Evolutionary conservation across 768 basidiomycete genomes (phyloP), one percentile per base, ranked within the genome.

Genomic region (Rhizopogon vulgaris): DNA sequence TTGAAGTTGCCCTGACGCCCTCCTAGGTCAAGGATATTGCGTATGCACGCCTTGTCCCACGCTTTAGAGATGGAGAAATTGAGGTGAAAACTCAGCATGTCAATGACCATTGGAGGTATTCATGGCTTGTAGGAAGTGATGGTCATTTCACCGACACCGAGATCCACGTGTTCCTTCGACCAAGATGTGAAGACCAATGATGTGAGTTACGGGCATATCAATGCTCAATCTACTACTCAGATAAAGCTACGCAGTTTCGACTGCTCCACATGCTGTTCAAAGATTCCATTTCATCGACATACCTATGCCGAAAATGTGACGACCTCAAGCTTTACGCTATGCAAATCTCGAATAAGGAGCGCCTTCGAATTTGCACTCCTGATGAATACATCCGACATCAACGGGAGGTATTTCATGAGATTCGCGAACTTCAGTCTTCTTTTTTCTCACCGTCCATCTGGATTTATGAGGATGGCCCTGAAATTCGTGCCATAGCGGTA

Each of bases 11-110:
- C 15, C 5, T 30, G 17, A 22, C 10, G 12, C 28, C 51, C 40
- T 8, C 38, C n/a, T 42, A 12, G 11, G 63, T 78, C 52, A 62
- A 76, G 22, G 67, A 68, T 22, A 22, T 3, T 22, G 22, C 22
- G 1, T 3, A 22, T 22, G 22, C 22, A 42, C 72, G 73, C 12
- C 58, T 77, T 12, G 67, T 69, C 52, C 68, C 77, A 5, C 71
- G 70, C n/a, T 77, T 76, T 74, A 65, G 71, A 28, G 71, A 77
- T 41, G 72, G 78, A 47, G 78, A 77, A 7, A 69, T 78, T 17
- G 78, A 79, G 59, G 79, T 78, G 48, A 6, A 69, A 58, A 8
- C n/a, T 38, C n/a, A 41, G 48, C 27, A 51, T 18, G 32, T 25
- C 36, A 37, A 24, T 9, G 45, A 52, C 51, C n/a, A 27, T 27